A percentile compares a stretch with the other conserved stretches of the same genome.
These are phyloP conservation scores for Scheffersomyces lignosus DNA, from an alignment of 805 yeast genomes.

Conservation along the genomic window DNA sequence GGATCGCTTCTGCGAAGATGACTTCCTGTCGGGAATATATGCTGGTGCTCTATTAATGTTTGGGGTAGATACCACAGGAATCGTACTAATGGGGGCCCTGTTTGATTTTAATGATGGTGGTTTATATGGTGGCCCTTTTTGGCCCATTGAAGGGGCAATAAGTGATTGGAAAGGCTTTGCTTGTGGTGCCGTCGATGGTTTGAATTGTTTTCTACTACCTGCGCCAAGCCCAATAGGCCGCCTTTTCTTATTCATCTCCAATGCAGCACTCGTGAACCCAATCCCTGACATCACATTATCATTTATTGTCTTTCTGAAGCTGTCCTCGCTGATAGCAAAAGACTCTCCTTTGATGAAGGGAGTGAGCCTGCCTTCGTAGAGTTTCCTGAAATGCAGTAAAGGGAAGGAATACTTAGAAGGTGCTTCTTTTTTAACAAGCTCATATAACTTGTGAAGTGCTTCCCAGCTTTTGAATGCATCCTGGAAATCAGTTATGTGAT, in stretches of 20 bases:
- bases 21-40: slow-evolving; percentile 29
- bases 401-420: slow-evolving; percentile 7
- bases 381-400: slow-evolving; percentile 9
- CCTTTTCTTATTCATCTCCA: background rate
- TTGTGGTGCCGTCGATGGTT: too few species aligned
- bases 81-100: too few species aligned
- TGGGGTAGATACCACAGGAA: too few species aligned
- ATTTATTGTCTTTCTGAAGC: slow-evolving; percentile 8
- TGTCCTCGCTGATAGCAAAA: slow-evolving; percentile 4
- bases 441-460: slow-evolving; percentile 18
- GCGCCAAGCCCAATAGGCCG: background rate
- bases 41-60: slow-evolving; percentile 28
- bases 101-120: too few species aligned
- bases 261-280: slow-evolving; percentile 2
- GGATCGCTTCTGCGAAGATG: too few species aligned
- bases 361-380: slow-evolving; percentile 13
- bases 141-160: too few species aligned
- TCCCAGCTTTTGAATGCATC: slow-evolving; percentile 17
- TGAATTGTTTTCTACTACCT: too few species aligned
- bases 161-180: too few species aligned
- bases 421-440: slow-evolving; percentile 8
- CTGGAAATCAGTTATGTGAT: slow-evolving; percentile 10
- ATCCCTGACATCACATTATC: slow-evolving; percentile 1
- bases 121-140: too few species aligned
- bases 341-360: slow-evolving; percentile 10